Base-by-base conservation (phyloP, 2,329 filamentous ascomycete genomes). In the Polychaeton citri region DNA sequence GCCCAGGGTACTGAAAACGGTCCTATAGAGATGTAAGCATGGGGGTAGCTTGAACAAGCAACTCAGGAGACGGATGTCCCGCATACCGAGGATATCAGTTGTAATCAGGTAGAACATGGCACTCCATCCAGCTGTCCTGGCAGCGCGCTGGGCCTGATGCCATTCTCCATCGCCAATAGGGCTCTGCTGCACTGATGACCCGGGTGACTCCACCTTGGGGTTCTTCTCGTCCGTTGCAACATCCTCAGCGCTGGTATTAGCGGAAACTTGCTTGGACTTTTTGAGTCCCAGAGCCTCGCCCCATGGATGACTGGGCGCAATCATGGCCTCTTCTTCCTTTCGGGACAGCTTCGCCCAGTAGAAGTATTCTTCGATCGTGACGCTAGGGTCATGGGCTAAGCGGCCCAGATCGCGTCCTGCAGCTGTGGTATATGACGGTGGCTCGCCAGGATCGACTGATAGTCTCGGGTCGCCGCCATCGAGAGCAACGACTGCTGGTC, bases 101-200 rank as follows among this genome's bases (percentile, higher is more conserved):
- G 62, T 65, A 37, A 65, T 63, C 24, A 65, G 46, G 43, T 62
- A 69, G 48, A 68, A 67, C 34, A 56, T 41, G 6, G 53, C 49
- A 34, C 53, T 51, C 49, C 51, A 55, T 7, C 47, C 51, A 4
- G 58, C 57, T 16, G 54, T 59, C 7, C 57, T 43, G 31, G 55
- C 39, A 18, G 58, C 57, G 32, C 56, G 45, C 2, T 50, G 49
- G 16, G 58, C 58, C 26, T 54, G 42, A 8, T 42, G 38, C 55
- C 53, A 61, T 35, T 60, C 58, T 2, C 46, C 43, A 19, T 59
- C 54, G 5, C 30, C 18, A 16, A 32, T 16, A 9, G 30, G 30
- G 7, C 7, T 28, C 7, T 4, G 24, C 24, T 15, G 12, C 12
- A 28, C 24, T 12, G 24, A 10, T 3, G 24, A 5, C 7, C 12